Base-by-base conservation (phyloP, 768 basidiomycete species). In the Auricularia cornea region DNA sequence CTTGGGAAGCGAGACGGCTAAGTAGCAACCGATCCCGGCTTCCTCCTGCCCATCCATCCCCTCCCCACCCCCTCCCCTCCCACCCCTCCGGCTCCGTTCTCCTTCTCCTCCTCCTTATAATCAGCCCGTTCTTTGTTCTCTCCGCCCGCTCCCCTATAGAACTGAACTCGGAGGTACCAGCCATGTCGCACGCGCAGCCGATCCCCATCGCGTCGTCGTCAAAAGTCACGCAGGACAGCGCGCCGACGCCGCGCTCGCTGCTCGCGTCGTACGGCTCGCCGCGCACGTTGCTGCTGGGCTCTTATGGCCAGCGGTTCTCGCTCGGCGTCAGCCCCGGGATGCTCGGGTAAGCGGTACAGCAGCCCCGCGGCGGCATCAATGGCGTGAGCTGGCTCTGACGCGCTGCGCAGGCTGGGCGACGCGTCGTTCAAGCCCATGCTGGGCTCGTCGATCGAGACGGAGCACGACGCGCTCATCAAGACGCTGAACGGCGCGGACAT, bases 401-500 rank as follows among this genome's bases (percentile, higher is more conserved):
- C 16, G 16, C 26, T 28, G 18, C 28, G 18, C 26, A 31, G 30
- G 12, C 51, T 52, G 51, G 28, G 20, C 30, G 54, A 6, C 26
- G 28, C 54, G 28, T 31, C 30, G 54, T 57, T 57, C 28, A 57
- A 57, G 54, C 28, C 54, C 54, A 29, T 29, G 54, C 54, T 57
- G 12, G 54, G 54, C 26, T 78, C 85, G 0, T 87, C 86, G 3
- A 71, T 84, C 29, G 86, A 87, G 66, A 82, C 80, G 64, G 88
- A 88, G 68, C 77, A 82, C 23, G 82, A 81, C 23, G 75, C 76
- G 0, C 77, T 91, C 38, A 73, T 86, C 70, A 88, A 87, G 71
- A 87, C 88, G 3, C 78, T 89, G 71, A 83, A 82, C 41, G 77
- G 65, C 59, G 56, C 61, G 1, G 84, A 20, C 81, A 86, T 65